A percentile compares a stretch with the other conserved stretches of the same genome.
Evolutionary conservation across 345 rosid species (phyloP).

Genomic region (Acer campestre): DNA sequence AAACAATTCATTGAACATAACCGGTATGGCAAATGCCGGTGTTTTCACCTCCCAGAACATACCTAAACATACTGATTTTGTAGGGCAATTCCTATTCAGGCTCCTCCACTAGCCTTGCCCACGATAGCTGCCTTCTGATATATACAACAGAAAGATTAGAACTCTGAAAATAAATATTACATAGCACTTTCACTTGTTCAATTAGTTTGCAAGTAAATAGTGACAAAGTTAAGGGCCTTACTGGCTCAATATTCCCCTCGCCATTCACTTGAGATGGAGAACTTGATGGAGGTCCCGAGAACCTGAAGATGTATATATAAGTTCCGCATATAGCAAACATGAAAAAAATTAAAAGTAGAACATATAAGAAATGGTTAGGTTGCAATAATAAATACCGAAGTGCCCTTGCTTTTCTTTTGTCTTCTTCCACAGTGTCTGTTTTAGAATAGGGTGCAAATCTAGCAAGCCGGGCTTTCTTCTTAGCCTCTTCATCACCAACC

Average conservation of each 20-base stretch:
- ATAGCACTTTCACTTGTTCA: not conserved
- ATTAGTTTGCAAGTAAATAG: not conserved
- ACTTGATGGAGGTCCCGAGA: slow-evolving; percentile 52
- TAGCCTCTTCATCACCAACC: slow-evolving; percentile 57
- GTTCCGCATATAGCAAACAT: not conserved
- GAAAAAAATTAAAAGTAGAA: not conserved
- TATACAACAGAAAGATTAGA: slow-evolving; percentile 15
- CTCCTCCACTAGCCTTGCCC: slow-evolving; percentile 60
- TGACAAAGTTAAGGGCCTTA: slow-evolving; percentile 25
- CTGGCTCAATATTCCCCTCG: slow-evolving; percentile 51
- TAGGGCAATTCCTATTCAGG: slow-evolving; percentile 37
- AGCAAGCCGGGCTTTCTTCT: slow-evolving; percentile 87
- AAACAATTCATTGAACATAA: not conserved
- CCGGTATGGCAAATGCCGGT: not conserved
- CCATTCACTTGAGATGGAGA: slow-evolving; percentile 52
- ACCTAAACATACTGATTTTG: slow-evolving; percentile 37
- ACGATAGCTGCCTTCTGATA: slow-evolving; percentile 67
- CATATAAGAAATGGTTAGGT: not conserved
- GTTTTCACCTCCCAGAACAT: slow-evolving; percentile 18
- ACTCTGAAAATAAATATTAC: not conserved
- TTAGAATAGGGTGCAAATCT: slow-evolving; percentile 65
- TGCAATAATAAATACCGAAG: slow-evolving; percentile 48
- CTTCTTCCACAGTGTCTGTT: slow-evolving; percentile 65
- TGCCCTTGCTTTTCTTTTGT: slow-evolving; percentile 83
- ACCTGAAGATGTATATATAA: slow-evolving; percentile 41